A percentile compares a stretch with the other conserved stretches of the same genome.
phyloP scores from a whole-genome alignment of 805 yeast species.

The Ogataea thermomethanolica region DNA sequence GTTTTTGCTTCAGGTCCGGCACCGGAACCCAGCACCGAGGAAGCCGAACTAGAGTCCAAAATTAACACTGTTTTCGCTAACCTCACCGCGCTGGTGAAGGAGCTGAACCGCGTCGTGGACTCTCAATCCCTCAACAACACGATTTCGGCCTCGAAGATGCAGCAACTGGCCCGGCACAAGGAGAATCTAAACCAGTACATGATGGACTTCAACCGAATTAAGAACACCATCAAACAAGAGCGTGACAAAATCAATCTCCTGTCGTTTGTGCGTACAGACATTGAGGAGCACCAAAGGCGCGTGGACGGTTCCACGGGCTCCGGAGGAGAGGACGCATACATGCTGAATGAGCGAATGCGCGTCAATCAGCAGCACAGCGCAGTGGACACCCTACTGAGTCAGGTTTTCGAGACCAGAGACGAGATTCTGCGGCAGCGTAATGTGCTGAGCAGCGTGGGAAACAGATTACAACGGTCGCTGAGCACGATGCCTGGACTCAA shows the following conservation, averaged over 20 bases:
- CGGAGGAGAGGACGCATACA: slow-evolving; percentile 42
- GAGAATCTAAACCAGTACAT: slow-evolving; percentile 72
- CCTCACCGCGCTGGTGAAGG: slow-evolving; percentile 49
- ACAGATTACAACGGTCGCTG: slow-evolving; percentile 56
- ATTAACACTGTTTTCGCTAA: slow-evolving; percentile 51
- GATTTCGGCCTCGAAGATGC: slow-evolving; percentile 68
- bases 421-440: slow-evolving; percentile 73
- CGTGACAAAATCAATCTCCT: slow-evolving; percentile 73
- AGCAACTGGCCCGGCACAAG: slow-evolving; percentile 78
- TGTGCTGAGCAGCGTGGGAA: slow-evolving; percentile 58
- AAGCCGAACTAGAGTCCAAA: slow-evolving; percentile 40
- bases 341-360: slow-evolving; percentile 70
- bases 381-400: slow-evolving; percentile 76
- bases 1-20: slow-evolving; percentile 51
- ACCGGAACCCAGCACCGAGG: slow-evolving; percentile 46
- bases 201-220: slow-evolving; percentile 56
- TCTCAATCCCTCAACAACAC: slow-evolving; percentile 33
- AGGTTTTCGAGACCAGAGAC: slow-evolving; percentile 87
- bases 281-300: slow-evolving; percentile 57
- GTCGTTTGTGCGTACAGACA: slow-evolving; percentile 74
- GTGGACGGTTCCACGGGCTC: slow-evolving; percentile 25
- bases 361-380: slow-evolving; percentile 69
- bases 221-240: slow-evolving; percentile 48
- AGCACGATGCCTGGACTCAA: slow-evolving; percentile 81
- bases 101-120: slow-evolving; percentile 53